These are phyloP conservation scores for Iris macrosiphon DNA, from an alignment of 106 monocot genomes.

Conservation along the genomic window DNA sequence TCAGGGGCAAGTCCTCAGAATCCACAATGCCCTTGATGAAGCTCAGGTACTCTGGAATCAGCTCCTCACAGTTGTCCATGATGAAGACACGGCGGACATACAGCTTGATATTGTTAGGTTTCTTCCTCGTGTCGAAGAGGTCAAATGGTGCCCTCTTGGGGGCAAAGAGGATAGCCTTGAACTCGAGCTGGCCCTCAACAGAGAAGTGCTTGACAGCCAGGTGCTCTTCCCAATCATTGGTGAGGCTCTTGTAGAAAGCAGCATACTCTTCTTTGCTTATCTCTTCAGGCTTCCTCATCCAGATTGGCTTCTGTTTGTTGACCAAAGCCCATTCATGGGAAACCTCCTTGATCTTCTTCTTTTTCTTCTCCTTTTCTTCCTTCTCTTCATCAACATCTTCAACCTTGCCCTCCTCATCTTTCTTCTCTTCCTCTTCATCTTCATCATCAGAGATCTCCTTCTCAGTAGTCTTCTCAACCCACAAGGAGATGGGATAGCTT, in stretches of 20 bases:
- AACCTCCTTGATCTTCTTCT: conserved; percentile 86
- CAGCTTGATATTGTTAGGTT: conserved; percentile 84
- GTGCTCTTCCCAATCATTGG: conserved; percentile 85
- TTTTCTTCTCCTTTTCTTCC: conserved; percentile 79
- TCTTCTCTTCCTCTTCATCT: conserved; percentile 79
- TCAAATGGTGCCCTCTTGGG: conserved; percentile 77
- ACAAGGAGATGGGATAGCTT: conserved; percentile 75
- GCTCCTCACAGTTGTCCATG: conserved; percentile 84
- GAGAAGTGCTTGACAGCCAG: conserved; percentile 77
- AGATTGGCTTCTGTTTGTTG: conserved; percentile 84
- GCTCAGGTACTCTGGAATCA: conserved; percentile 68
- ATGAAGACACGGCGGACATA: conserved; percentile 80
- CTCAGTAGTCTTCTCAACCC: conserved; percentile 75
- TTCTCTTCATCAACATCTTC: conserved; percentile 81
- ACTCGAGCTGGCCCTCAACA: conserved; percentile 78
- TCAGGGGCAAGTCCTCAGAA: conserved; percentile 78
- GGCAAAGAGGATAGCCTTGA: conserved; percentile 69
- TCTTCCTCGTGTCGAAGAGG: conserved; percentile 72
- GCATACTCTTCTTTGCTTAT: conserved; percentile 81
- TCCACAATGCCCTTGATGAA: conserved; percentile 78
- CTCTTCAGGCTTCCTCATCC: conserved; percentile 87
- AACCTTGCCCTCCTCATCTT: conserved; percentile 71
- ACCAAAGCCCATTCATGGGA: conserved; percentile 67
- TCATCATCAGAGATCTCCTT: conserved; percentile 83
- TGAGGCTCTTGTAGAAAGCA: conserved; percentile 80